phyloP scores from a whole-genome alignment of 202 grass and related monocot species.

The Cymbopogon flexuosus region DNA sequence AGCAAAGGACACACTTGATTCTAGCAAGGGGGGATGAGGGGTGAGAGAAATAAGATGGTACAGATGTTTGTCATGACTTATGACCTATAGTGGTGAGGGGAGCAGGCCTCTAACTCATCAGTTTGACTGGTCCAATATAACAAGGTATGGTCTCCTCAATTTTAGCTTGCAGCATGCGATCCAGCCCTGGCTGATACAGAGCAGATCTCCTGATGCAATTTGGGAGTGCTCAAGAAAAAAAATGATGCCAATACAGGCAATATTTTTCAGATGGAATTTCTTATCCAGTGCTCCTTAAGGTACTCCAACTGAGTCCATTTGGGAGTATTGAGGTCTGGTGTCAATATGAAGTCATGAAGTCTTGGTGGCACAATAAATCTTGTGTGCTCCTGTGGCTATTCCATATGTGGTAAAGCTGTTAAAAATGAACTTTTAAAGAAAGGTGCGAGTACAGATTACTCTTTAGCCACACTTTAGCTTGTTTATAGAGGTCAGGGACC shows the following conservation, averaged over 20 bases:
- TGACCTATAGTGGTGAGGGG: neutral
- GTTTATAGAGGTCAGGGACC: conserved; percentile 16
- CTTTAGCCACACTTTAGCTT: neutral
- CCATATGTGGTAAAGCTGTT: neutral
- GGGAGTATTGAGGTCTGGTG: neutral
- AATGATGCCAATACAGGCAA: neutral
- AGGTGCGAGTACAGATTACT: neutral
- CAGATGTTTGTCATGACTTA: neutral
- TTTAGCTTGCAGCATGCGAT: neutral
- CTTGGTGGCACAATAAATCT: neutral
- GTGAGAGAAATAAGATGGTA: neutral
- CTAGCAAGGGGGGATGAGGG: neutral
- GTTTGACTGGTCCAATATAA: neutral
- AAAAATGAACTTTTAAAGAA: neutral
- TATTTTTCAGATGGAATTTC: neutral
- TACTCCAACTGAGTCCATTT: neutral
- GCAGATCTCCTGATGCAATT: neutral
- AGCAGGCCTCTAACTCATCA: neutral
- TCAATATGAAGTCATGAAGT: neutral
- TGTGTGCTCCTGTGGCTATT: neutral
- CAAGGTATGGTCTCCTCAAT: neutral
- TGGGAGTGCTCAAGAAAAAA: neutral
- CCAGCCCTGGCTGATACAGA: neutral
- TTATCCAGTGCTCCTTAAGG: neutral
- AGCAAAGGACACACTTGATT: neutral